A percentile compares a stretch with the other conserved stretches of the same genome.
Conservation (phyloP, 2,329 filamentous ascomycete genomes). For the Cordyceps farinosa region DNA sequence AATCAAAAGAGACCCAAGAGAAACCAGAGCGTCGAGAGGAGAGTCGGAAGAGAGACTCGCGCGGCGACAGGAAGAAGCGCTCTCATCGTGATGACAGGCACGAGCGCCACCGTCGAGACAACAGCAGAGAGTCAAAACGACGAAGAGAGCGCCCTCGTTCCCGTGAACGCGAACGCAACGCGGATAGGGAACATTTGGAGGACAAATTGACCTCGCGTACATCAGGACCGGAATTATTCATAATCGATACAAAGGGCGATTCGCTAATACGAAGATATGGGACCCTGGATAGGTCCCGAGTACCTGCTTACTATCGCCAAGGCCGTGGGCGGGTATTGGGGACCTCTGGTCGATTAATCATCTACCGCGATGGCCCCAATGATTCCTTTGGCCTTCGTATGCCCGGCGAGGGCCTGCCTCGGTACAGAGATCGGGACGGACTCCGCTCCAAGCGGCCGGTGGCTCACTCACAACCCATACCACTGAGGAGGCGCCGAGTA, state of each 20-base stretch:
- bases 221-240: conserved; percentile 37
- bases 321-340: conserved; percentile 72
- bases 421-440: conserved; percentile 18
- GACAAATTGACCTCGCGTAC: background rate
- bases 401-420: conserved; percentile 37
- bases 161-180: background rate
- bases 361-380: conserved; percentile 61
- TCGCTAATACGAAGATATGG: conserved; percentile 71
- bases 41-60: conserved; percentile 15
- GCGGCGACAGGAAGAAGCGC: conserved; percentile 19
- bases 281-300: conserved; percentile 64
- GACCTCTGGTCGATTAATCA: conserved; percentile 52
- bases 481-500: conserved; percentile 33
- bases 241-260: conserved; percentile 74
- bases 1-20: conserved; percentile 31
- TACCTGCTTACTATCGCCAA: conserved; percentile 67
- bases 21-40: conserved; percentile 35
- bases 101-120: conserved; percentile 18
- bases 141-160: conserved; percentile 20
- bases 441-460: conserved; percentile 22
- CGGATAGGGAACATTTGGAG: conserved; percentile 8
- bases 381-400: conserved; percentile 52
- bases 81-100: conserved; percentile 18
- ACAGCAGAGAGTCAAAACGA: conserved; percentile 22
- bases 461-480: conserved; percentile 40